Evolutionary conservation across 805 yeast species (phyloP), one percentile per base, ranked within the genome.

Genomic region (Pichia scutulata): DNA sequence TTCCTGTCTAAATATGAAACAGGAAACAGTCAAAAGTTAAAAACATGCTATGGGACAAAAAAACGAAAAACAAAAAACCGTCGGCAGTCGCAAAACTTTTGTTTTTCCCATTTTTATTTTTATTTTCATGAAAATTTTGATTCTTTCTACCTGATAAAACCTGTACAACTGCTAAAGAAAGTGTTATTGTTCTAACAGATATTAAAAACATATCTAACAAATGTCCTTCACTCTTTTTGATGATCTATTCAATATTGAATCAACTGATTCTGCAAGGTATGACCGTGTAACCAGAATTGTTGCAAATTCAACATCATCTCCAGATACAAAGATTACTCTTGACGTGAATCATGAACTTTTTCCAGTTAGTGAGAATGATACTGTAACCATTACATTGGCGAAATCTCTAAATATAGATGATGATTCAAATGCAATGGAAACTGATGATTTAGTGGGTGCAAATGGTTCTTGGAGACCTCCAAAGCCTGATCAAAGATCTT

Each of bases 341-440:
- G 99, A 92, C 68, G 78, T 92, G 66, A 92, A 93, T 71, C 80
- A 88, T 42, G 99, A 92, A 65, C 75, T 93, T 56, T 92, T 89
- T 73, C 97, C 97, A 22, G 88, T 92, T 30, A 71, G 77, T 50
- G 71, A 73, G 51, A 81, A 82, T 52, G 95, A 88, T 62, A 81
- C 89, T 24, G 73, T 92, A 58, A 88, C 98, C 7, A 77, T 93
- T 49, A 86, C 96, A 33, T 71, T 92, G 52, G 95, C 97, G 8
- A 84, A 90, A 23, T 74, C 89, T 2, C 73, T 92, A 51, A 70
- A 76, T 10, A 53, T 76, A 14, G 85, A 80, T 40, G 80, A 72
- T 7, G 57, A 52, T 76, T 77, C 51, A 26, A 41, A 47, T 24
- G 41, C 41, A 12, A 52, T 52, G 52, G 51, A 50, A 14, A 49